Base-by-base conservation (phyloP, 805 yeast species). In the Ogataea corticis region DNA sequence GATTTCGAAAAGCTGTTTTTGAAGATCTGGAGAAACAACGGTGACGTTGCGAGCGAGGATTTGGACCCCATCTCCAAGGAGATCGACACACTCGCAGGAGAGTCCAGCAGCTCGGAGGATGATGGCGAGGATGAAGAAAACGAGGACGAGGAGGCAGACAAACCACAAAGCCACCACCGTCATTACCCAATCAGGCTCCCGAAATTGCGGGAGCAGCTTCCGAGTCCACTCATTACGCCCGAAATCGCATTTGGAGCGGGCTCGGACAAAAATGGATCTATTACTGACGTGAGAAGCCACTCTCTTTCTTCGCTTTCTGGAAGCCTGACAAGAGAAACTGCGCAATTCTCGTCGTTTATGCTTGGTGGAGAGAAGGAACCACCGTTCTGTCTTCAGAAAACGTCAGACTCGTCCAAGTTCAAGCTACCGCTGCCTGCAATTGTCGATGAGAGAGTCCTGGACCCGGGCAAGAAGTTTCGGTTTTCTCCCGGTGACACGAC, bases 1-100 rank as follows among this genome's bases (percentile, higher is more conserved):
- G 69, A 72, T 50, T 82, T 82, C 54, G 71, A 71, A 46, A 62
- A 62, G 14, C 46, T 70, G 39, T 67, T 66, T 36, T 33, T 59
- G 29, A 52, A 58, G 29, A 49, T 65, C 19, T 56, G 61, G 54
- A 47, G 54, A 34, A 65, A 65, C 48, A 59, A 62, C 37, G 66
- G 66, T 5, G 45, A 52, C 2, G 49, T 58, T 43, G 48, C 51
- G 2, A 23, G 33, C 13, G 50, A 51, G 12, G 56, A 51, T 29
- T 35, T 58, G 5, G 68, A 63, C 37, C 67, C 68, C 28, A 49
- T 61, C 18, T 54, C 58, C 16, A 50, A 48, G 14, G 61, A 63
- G 42, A 42, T 57, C 29, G 42, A 49, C 9, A 21, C 41, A 15
- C 25, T 56, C 4, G 34, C 23, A 17, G 30, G 14, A 11, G 29